Percentiles rank a stretch among this genome's conserved stretches.
Evolutionary conservation across 495 filamentous ascomycete genomes (phyloP).

Genomic region (Bacidia rubella): DNA sequence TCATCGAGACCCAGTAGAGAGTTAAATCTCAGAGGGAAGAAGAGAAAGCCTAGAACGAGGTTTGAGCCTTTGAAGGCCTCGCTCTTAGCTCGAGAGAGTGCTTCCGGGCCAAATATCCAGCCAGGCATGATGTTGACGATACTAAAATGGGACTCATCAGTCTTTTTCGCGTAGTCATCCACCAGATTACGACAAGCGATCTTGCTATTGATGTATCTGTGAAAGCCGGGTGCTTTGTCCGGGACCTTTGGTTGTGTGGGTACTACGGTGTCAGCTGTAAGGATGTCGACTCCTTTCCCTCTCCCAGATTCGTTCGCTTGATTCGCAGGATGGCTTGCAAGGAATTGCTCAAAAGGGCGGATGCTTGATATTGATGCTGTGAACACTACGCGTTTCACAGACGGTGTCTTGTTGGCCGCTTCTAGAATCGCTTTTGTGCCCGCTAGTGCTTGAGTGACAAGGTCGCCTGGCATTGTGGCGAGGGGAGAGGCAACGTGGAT

Average conservation of each 20-base stretch:
- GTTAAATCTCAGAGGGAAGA: neutral
- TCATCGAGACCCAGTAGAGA: neutral
- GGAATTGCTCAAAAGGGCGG: slow-evolving; percentile 1
- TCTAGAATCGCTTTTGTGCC: slow-evolving; percentile 3
- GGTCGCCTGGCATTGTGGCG: slow-evolving; percentile 1
- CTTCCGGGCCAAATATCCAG: slow-evolving; percentile 7
- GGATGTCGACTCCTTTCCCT: neutral
- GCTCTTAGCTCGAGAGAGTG: slow-evolving; percentile 1
- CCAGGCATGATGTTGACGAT: slow-evolving; percentile 8
- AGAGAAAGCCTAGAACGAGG: slow-evolving; percentile 4
- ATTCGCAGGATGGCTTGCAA: slow-evolving; percentile 1
- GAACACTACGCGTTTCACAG: slow-evolving; percentile 4
- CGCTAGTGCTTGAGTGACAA: slow-evolving; percentile 3
- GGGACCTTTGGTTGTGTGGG: slow-evolving; percentile 2
- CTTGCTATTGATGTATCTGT: slow-evolving; percentile 4
- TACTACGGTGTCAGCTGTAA: slow-evolving; percentile 6
- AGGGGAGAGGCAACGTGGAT: slow-evolving; percentile 7
- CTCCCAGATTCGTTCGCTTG: slow-evolving; percentile 1
- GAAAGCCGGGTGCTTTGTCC: slow-evolving; percentile 1
- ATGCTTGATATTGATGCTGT: slow-evolving; percentile 1
- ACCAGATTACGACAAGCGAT: slow-evolving; percentile 3
- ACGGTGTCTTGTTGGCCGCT: slow-evolving; percentile 3
- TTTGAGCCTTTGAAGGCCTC: slow-evolving; percentile 10
- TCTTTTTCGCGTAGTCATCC: neutral
- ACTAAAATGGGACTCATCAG: slow-evolving; percentile 1